Conservation (phyloP, 768 basidiomycete species). For the Lactarius sp. region DNA sequence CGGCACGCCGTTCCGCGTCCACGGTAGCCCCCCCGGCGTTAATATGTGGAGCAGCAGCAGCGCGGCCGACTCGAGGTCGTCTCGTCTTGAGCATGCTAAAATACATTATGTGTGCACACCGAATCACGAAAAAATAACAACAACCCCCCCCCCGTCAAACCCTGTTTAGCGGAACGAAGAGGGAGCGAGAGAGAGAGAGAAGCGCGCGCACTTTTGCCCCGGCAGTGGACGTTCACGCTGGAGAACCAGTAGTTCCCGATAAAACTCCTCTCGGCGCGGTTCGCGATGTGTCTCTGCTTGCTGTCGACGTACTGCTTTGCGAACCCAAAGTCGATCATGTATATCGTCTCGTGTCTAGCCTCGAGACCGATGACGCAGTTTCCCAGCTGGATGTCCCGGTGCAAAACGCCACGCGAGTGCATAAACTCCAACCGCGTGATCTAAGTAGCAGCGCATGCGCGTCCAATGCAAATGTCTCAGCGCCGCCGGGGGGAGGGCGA, state of each 20-base stretch:
- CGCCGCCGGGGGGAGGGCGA: background rate
- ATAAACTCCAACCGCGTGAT: constrained; percentile 69
- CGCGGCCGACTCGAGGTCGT: constrained; percentile 73
- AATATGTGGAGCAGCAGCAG: constrained; percentile 79
- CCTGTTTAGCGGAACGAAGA: background rate
- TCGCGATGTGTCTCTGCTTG: constrained; percentile 58
- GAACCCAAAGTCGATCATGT: constrained; percentile 86
- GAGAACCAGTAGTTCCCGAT: constrained; percentile 86
- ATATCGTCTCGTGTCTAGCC: constrained; percentile 55
- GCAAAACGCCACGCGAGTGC: constrained; percentile 68
- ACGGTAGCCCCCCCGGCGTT: constrained; percentile 67
- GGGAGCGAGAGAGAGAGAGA: background rate
- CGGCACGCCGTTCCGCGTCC: constrained; percentile 79
- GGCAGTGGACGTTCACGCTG: constrained; percentile 72
- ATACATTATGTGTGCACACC: too few species aligned
- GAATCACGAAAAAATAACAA: background rate
- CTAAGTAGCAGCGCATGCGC: constrained; percentile 33
- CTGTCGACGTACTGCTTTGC: constrained; percentile 74
- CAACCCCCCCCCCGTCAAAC: background rate
- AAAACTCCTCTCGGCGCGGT: constrained; percentile 63
- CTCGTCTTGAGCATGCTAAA: constrained; percentile 70
- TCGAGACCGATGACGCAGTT: constrained; percentile 64
- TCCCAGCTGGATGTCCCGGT: constrained; percentile 76
- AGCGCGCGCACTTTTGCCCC: constrained; percentile 52
- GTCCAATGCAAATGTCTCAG: background rate